phyloP scores from a whole-genome alignment of 345 rosid species.

The Heritiera littoralis region DNA sequence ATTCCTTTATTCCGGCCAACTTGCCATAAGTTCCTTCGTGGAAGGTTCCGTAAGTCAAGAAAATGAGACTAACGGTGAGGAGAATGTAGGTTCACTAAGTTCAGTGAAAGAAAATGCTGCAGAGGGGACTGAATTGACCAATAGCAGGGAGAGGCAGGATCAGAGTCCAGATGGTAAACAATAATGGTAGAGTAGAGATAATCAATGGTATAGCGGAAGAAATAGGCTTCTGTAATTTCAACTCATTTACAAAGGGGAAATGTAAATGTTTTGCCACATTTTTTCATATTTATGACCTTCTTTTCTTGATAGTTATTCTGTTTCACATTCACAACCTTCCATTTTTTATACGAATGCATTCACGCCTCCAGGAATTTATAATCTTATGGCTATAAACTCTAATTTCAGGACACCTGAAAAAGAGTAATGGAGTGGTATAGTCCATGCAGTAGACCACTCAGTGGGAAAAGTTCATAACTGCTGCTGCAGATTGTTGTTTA shows the following conservation, averaged over 20 bases:
- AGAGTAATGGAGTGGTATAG: not conserved
- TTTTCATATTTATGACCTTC: not conserved
- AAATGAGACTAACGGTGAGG: conserved; percentile 28
- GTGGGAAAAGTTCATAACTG: too few relatives aligned
- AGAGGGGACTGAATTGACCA: too few relatives aligned
- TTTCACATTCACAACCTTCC: not conserved
- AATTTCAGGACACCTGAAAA: too few relatives aligned
- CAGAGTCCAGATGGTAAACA: conserved; percentile 48
- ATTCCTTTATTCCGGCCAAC: conserved; percentile 74
- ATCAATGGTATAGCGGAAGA: conserved; percentile 3
- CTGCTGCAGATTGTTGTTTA: too few relatives aligned
- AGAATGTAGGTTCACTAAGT: conserved; percentile 22
- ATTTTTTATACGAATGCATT: not conserved
- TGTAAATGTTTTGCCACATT: not conserved
- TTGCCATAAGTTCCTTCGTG: conserved; percentile 55
- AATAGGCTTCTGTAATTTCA: conserved; percentile 17
- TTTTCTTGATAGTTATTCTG: not conserved
- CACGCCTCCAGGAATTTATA: not conserved
- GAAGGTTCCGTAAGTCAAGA: conserved; percentile 38
- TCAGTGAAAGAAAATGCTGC: conserved; percentile 29
- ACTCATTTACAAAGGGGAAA: conserved; percentile 23
- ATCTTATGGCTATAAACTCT: not conserved
- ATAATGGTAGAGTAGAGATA: conserved; percentile 19
- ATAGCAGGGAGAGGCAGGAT: conserved; percentile 34
- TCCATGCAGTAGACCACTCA: not conserved